Conservation (phyloP, 805 yeast genomes). For the Candida maris region DNA sequence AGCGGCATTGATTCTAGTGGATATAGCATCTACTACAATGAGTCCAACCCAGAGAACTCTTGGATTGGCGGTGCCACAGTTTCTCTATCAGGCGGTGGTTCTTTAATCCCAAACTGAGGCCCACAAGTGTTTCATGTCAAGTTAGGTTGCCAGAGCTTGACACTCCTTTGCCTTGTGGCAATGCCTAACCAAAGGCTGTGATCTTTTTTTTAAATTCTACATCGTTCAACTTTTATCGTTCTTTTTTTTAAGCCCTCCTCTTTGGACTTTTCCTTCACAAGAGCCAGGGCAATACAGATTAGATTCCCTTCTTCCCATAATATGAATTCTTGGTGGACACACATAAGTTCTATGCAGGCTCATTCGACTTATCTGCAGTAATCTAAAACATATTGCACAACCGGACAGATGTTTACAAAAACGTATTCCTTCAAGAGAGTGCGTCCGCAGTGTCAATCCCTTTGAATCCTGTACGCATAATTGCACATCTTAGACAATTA, state of each 20-base stretch:
- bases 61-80: conserved; percentile 2
- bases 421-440: too few species aligned
- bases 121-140: too few species aligned
- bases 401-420: too few species aligned
- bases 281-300: not conserved
- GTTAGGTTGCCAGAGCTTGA: too few species aligned
- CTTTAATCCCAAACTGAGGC: not conserved
- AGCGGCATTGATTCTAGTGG: conserved; percentile 1
- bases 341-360: too few species aligned
- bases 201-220: not conserved
- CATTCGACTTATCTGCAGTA: too few species aligned
- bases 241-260: not conserved
- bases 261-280: not conserved
- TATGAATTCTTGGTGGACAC: too few species aligned
- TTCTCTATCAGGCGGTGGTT: not conserved
- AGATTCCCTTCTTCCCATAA: too few species aligned
- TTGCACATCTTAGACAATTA: not conserved
- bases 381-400: too few species aligned
- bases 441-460: not conserved
- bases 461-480: not conserved
- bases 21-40: conserved; percentile 2
- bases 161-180: not conserved
- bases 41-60: conserved; percentile 3
- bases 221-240: not conserved
- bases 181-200: not conserved